Evolutionary conservation across 495 filamentous ascomycete species (phyloP), one percentile per base, ranked within the genome.

Genomic region (Lasiosphaeriaceae sp.): DNA sequence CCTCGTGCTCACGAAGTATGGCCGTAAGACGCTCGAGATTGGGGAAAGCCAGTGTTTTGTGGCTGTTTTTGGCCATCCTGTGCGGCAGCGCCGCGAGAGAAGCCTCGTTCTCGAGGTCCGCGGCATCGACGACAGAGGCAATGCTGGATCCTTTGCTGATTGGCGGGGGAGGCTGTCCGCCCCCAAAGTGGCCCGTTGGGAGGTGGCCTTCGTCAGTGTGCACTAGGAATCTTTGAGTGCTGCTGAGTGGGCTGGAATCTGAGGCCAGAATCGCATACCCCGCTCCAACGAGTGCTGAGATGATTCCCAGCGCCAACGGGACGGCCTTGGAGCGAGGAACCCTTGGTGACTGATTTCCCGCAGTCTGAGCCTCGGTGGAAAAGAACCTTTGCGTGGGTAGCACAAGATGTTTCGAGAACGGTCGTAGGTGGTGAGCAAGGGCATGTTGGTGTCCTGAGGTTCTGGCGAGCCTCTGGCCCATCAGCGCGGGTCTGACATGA

Each of bases 1-100:
- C 23, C 26, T 51, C 49, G 49, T 51, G 24, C 6, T 39, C 19
- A 14, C 49, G 49, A 6, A 51, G 49, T n/a, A 51, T 51, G 9
- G 26, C 23, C 1, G 49, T 37, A n/a, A 51, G 17, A 11, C 31
- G 11, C 2, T 37, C 26, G 3, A 29, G 49, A n/a, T 51, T 51
- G 26, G 49, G 29, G 12, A 35, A 35, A 35, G 31, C 31, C 6
- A 35, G 31, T 35, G 31, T 35, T 12, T 35, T 35, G 31, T 35
- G 31, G 31, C 12, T 35, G 31, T 12, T 35, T 12, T 35, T 12
- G 31, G 31, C 31, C 31, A 35, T 35, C 12, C 31, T 6, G 31
- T 35, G 31, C 31, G 31, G 12, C 31, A 35, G 12, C 31, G 31
- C 31, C 31, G 31, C 31, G 31, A 35, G 7, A 6, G 31, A 35